Percentiles rank a stretch among this genome's conserved stretches.
Conservation (phyloP, 2,329 filamentous ascomycete genomes). For the Aspergillus japonicus region DNA sequence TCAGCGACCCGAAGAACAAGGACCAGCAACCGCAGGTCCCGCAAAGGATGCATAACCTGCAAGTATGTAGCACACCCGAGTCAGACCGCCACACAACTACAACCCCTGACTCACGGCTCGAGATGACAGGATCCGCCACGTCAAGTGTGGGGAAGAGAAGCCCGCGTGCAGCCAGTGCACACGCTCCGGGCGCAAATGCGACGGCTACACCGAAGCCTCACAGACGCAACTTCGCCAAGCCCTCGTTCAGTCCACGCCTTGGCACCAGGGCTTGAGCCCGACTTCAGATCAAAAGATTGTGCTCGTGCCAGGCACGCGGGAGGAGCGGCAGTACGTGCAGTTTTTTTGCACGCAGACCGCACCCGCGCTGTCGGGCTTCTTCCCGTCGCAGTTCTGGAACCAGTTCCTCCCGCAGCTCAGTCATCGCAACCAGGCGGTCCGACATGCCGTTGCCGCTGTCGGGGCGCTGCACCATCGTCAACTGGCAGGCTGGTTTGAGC, state of each 20-base stretch:
- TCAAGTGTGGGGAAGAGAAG: slow-evolving; percentile 59
- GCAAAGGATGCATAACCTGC: slow-evolving; percentile 54
- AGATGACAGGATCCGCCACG: slow-evolving; percentile 50
- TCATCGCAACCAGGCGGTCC: slow-evolving; percentile 47
- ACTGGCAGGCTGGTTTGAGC: not conserved
- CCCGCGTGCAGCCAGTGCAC: slow-evolving; percentile 55
- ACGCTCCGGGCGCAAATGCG: slow-evolving; percentile 56
- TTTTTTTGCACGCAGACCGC: slow-evolving; percentile 45
- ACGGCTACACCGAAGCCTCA: slow-evolving; percentile 48
- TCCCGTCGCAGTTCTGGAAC: slow-evolving; percentile 32
- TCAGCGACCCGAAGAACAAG: not conserved
- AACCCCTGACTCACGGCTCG: not conserved
- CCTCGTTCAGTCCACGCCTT: not conserved
- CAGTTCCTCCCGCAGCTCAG: slow-evolving; percentile 49
- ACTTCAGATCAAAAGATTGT: slow-evolving; percentile 19
- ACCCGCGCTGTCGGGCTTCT: slow-evolving; percentile 45
- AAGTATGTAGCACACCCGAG: slow-evolving; percentile 44
- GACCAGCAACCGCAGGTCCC: slow-evolving; percentile 1
- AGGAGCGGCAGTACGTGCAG: slow-evolving; percentile 40
- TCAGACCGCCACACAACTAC: not conserved
- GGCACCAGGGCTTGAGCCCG: not conserved
- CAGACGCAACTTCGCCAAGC: slow-evolving; percentile 14
- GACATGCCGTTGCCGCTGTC: slow-evolving; percentile 52
- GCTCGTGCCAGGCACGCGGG: slow-evolving; percentile 24
- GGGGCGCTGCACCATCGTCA: slow-evolving; percentile 48